Conservation (phyloP, 1,284 basidiomycete genomes). For the Sanguinoderma infundibulare region DNA sequence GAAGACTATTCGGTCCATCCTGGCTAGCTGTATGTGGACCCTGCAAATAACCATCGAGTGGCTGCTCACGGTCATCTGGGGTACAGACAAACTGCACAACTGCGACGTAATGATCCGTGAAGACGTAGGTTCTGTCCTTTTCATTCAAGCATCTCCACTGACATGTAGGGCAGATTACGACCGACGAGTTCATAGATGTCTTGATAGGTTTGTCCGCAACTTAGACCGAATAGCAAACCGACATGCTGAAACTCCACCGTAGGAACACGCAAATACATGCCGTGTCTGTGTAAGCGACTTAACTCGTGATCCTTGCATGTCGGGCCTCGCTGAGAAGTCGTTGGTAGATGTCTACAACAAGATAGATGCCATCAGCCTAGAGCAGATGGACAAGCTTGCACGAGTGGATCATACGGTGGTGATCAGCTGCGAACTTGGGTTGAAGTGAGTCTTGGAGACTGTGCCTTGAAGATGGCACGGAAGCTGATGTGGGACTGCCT, state of each 20-base stretch:
- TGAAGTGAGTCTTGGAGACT: constrained; percentile 61
- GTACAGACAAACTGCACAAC: constrained; percentile 83
- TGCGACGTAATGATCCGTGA: constrained; percentile 97
- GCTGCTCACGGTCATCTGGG: constrained; percentile 1
- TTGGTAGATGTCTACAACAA: constrained; percentile 93
- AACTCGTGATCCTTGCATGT: constrained; percentile 3
- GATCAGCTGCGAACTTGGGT: constrained; percentile 91
- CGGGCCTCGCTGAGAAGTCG: constrained; percentile 8
- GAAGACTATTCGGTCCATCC: constrained; percentile 90
- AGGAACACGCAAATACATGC: constrained; percentile 94
- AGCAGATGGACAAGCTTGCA: constrained; percentile 90
- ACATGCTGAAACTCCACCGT: not conserved
- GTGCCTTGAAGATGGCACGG: not conserved
- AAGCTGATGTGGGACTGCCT: constrained; percentile 4
- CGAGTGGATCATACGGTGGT: constrained; percentile 87
- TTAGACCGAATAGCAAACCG: not conserved
- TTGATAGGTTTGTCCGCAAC: constrained; percentile 68
- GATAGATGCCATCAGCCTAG: constrained; percentile 89
- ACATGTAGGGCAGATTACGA: constrained; percentile 71
- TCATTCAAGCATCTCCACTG: constrained; percentile 7
- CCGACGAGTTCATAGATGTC: constrained; percentile 97
- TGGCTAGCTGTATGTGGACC: constrained; percentile 74
- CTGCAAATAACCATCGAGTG: not conserved
- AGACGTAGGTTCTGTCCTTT: constrained; percentile 64
- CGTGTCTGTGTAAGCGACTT: constrained; percentile 73